Percentiles rank a stretch among this genome's conserved stretches.
Evolutionary conservation across 2,329 filamentous ascomycete genomes (phyloP).

Genomic region (Ceratocystis colombiana): DNA sequence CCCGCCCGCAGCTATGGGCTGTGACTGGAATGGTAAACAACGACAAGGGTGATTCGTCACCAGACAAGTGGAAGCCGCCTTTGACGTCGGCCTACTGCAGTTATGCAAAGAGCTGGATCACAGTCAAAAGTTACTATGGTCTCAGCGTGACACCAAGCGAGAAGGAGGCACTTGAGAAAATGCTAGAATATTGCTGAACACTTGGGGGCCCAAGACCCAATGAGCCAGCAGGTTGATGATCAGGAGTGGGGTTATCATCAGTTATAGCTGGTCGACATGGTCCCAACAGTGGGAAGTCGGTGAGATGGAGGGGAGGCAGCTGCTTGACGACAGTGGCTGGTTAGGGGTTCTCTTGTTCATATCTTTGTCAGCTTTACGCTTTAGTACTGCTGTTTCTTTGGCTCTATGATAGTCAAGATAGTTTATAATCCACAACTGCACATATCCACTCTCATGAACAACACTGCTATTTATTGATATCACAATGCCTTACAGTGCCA

Average conservation of each 20-base stretch:
- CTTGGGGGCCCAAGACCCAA: neutral
- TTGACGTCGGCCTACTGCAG: slow-evolving; percentile 62
- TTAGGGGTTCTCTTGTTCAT: neutral
- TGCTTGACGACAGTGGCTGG: neutral
- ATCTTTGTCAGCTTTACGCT: neutral
- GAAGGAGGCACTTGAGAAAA: slow-evolving; percentile 55
- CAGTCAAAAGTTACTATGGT: slow-evolving; percentile 63
- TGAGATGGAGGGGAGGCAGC: too few species aligned
- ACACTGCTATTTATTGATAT: neutral
- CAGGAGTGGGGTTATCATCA: neutral
- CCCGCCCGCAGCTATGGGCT: slow-evolving; percentile 64
- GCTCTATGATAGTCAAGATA: neutral
- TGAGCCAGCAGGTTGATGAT: neutral
- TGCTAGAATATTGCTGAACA: slow-evolving; percentile 53
- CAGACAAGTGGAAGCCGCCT: slow-evolving; percentile 67
- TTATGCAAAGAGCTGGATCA: slow-evolving; percentile 66
- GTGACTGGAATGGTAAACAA: slow-evolving; percentile 70
- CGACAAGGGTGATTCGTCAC: slow-evolving; percentile 60
- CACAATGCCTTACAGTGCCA: neutral
- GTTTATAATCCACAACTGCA: neutral
- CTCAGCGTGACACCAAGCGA: slow-evolving; percentile 62
- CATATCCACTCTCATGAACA: neutral
- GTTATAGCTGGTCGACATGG: neutral
- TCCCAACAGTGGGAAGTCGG: too few species aligned
- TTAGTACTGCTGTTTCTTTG: neutral